Conservation (phyloP, 768 basidiomycete genomes). For the Austroboletus festivus region DNA sequence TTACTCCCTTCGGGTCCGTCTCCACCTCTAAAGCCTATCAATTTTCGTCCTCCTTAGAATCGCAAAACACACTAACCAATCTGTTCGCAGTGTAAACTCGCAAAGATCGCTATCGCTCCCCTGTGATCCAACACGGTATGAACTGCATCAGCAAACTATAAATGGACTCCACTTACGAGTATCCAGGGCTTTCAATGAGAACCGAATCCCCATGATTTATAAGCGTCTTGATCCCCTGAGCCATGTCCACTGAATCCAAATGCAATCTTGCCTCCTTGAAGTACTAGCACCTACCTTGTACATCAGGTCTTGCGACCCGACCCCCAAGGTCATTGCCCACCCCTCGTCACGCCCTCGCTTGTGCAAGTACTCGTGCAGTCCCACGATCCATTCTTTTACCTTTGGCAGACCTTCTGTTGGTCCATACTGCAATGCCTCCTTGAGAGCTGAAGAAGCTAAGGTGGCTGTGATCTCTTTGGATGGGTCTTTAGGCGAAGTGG, state of each 20-base stretch:
- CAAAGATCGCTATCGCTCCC: slow-evolving; percentile 59
- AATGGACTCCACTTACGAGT: slow-evolving; percentile 40
- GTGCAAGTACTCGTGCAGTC: slow-evolving; percentile 66
- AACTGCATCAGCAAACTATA: slow-evolving; percentile 11
- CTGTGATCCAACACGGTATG: slow-evolving; percentile 29
- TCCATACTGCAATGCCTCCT: slow-evolving; percentile 66
- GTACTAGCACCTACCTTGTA: slow-evolving; percentile 56
- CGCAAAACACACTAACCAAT: slow-evolving; percentile 37
- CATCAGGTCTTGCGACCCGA: slow-evolving; percentile 80
- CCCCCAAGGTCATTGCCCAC: slow-evolving; percentile 70
- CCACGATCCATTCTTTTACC: slow-evolving; percentile 58
- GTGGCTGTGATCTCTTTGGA: slow-evolving; percentile 43
- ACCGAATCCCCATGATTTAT: slow-evolving; percentile 72
- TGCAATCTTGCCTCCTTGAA: too few species aligned
- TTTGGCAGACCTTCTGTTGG: slow-evolving; percentile 59
- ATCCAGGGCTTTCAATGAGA: slow-evolving; percentile 74
- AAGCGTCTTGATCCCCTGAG: slow-evolving; percentile 61
- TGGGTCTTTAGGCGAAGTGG: slow-evolving; percentile 43
- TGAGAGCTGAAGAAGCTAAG: slow-evolving; percentile 41
- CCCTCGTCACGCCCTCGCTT: slow-evolving; percentile 52
- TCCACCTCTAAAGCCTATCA: slow-evolving; percentile 53
- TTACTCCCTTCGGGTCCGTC: slow-evolving; percentile 65
- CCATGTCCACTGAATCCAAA: neutral
- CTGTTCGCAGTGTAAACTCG: slow-evolving; percentile 46
- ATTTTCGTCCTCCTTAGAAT: neutral